Conservation (phyloP, 2,329 filamentous ascomycete species). For the Monosporascus sp. region DNA sequence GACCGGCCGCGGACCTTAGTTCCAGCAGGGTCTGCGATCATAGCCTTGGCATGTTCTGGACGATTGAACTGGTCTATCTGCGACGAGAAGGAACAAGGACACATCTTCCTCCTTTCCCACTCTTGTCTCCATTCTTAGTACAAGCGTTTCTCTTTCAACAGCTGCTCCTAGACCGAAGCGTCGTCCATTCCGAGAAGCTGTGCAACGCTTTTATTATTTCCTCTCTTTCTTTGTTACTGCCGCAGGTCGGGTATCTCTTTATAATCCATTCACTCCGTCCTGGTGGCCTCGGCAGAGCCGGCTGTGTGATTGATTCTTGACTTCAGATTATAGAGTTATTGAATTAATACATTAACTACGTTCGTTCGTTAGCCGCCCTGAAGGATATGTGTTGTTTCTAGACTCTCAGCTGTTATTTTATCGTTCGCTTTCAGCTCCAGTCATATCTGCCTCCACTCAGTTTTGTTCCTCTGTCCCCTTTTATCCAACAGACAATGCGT, state of each 20-base stretch:
- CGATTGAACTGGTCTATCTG: too few species aligned
- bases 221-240: conserved; percentile 13
- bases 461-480: conserved; percentile 1
- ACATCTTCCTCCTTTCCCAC: conserved; percentile 3
- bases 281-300: background rate
- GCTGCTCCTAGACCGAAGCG: conserved; percentile 20
- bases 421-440: background rate
- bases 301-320: background rate
- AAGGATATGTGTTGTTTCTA: background rate
- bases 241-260: conserved; percentile 25
- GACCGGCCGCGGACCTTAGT: too few species aligned
- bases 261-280: background rate
- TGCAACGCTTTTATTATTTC: conserved; percentile 7
- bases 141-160: conserved; percentile 8
- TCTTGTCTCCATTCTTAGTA: conserved; percentile 9
- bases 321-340: background rate
- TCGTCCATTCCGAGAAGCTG: conserved; percentile 17
- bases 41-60: too few species aligned
- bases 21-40: too few species aligned
- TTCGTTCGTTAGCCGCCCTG: background rate
- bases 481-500: conserved; percentile 15
- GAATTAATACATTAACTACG: background rate
- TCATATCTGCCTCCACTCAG: background rate
- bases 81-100: background rate
- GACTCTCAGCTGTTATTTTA: background rate